Evolutionary conservation across 306 rosid species (phyloP).

Genomic region (Gillenia trifoliata): DNA sequence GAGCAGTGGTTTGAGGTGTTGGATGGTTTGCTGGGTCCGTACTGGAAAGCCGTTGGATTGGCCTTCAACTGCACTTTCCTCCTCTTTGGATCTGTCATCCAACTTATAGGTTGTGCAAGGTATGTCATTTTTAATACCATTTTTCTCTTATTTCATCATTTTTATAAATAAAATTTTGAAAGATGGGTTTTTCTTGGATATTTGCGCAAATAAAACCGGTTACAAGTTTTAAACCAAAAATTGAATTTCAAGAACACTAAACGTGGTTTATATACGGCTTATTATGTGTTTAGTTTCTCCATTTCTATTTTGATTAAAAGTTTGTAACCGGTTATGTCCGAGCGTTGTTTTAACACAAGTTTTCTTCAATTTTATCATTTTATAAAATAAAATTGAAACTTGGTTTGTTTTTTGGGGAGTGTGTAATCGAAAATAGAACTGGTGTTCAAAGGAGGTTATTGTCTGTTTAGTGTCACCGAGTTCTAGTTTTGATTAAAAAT

Average conservation of each 20-base stretch:
- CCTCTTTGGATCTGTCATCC: constrained; percentile 90
- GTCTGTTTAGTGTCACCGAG: not conserved
- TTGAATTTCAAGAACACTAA: not conserved
- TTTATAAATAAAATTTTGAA: not conserved
- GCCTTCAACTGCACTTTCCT: constrained; percentile 96
- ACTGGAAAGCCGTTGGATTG: constrained; percentile 82
- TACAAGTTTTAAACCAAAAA: too few relatives aligned
- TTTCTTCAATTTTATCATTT: not conserved
- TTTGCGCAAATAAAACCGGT: not conserved
- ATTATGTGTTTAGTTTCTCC: not conserved
- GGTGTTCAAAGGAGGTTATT: not conserved
- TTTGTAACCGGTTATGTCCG: not conserved
- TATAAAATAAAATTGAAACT: not conserved
- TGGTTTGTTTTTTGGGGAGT: not conserved
- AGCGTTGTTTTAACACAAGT: not conserved
- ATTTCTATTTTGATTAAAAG: too few relatives aligned
- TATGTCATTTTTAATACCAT: constrained; percentile 1
- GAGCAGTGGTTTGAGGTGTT: constrained; percentile 91
- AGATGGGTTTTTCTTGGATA: not conserved
- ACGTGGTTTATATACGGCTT: not conserved
- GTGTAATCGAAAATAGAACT: too few relatives aligned
- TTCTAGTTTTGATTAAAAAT: not conserved
- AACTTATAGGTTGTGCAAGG: constrained; percentile 99
- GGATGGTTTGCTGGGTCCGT: constrained; percentile 88
- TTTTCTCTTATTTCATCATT: not conserved